Conservation (phyloP, 495 filamentous ascomycete species). For the Penicillium salamii region DNA sequence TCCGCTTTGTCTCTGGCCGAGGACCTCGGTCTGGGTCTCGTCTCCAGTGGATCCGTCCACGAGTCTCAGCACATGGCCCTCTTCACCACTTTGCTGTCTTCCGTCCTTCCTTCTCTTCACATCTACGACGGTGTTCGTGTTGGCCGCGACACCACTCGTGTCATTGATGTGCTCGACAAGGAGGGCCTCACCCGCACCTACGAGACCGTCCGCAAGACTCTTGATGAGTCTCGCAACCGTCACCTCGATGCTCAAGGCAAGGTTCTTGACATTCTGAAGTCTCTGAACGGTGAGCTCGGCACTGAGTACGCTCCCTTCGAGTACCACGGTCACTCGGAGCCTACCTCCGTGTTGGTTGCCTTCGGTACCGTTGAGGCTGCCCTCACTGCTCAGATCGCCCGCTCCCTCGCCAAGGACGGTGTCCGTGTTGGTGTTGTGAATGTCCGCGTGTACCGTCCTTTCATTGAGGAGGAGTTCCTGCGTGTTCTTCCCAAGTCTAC, state of each 20-base stretch:
- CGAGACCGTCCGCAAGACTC: slow-evolving; percentile 59
- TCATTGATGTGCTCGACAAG: slow-evolving; percentile 81
- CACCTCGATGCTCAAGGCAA: slow-evolving; percentile 72
- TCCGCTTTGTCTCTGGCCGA: slow-evolving; percentile 80
- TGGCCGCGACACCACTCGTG: slow-evolving; percentile 77
- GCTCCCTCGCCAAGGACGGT: slow-evolving; percentile 65
- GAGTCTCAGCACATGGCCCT: slow-evolving; percentile 96
- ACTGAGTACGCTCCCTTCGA: slow-evolving; percentile 92
- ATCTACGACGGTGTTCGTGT: slow-evolving; percentile 89
- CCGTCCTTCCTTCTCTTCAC: slow-evolving; percentile 79
- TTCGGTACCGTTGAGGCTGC: slow-evolving; percentile 91
- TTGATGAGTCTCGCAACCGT: slow-evolving; percentile 60
- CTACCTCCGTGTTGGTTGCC: slow-evolving; percentile 79
- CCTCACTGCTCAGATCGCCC: slow-evolving; percentile 76
- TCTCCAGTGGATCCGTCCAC: slow-evolving; percentile 80
- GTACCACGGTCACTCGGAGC: slow-evolving; percentile 78
- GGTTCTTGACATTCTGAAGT: slow-evolving; percentile 67
- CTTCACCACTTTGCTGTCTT: slow-evolving; percentile 78
- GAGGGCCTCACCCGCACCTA: slow-evolving; percentile 67
- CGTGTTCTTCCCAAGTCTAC: slow-evolving; percentile 71
- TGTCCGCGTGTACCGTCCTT: slow-evolving; percentile 90
- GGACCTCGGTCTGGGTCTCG: slow-evolving; percentile 82
- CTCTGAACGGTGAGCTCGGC: slow-evolving; percentile 89
- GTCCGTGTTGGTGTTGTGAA: slow-evolving; percentile 80
- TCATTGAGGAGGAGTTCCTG: slow-evolving; percentile 90